Conservation (phyloP, 2,329 filamentous ascomycete species). For the Fusarium sp. region DNA sequence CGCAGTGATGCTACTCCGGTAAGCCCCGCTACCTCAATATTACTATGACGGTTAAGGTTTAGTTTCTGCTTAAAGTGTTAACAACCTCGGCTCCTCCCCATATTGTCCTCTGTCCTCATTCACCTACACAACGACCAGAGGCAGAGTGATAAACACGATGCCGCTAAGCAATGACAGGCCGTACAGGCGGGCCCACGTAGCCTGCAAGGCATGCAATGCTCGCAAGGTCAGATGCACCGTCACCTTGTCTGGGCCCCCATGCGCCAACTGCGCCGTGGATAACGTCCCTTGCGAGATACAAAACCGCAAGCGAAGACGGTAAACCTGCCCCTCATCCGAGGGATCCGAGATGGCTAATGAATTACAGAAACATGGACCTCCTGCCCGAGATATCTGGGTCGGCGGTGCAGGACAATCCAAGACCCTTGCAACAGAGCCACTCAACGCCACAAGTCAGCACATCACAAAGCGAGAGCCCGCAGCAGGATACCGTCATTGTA, state of each 20-base stretch:
- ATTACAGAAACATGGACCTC: background rate
- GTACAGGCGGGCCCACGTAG: slow-evolving; percentile 30
- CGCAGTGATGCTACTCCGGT: no score
- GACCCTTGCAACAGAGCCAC: background rate
- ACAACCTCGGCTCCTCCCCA: background rate
- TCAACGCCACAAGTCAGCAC: background rate
- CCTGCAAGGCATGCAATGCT: slow-evolving; percentile 33
- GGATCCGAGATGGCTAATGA: background rate
- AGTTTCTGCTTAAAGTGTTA: background rate
- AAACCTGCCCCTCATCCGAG: background rate
- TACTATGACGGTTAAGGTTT: background rate
- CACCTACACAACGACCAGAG: background rate
- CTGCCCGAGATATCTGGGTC: background rate
- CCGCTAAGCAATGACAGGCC: slow-evolving; percentile 2
- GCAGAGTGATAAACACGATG: background rate
- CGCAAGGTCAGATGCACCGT: slow-evolving; percentile 47
- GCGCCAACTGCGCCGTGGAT: slow-evolving; percentile 44
- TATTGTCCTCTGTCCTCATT: background rate
- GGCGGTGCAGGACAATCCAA: background rate
- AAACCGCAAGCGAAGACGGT: slow-evolving; percentile 19
- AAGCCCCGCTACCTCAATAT: no score
- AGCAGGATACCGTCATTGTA: slow-evolving; percentile 1
- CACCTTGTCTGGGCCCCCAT: slow-evolving; percentile 40
- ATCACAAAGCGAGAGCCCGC: background rate
- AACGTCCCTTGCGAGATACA: slow-evolving; percentile 37